These are phyloP conservation scores for Salvia splendens DNA, from an alignment of 257 asterid genomes.

Conservation along the genomic window DNA sequence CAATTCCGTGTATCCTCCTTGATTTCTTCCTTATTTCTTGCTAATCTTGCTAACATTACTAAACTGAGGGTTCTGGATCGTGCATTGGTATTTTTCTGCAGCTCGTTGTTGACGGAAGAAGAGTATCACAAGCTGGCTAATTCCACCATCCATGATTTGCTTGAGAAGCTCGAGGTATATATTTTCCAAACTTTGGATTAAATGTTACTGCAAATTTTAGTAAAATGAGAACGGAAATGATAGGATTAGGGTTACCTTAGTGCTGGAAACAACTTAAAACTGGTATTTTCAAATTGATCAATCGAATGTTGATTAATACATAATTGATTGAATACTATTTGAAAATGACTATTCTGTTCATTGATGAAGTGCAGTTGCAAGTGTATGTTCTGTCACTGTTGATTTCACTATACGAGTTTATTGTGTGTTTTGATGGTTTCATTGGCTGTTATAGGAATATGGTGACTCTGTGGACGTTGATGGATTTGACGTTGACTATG, in stretches of 20 bases:
- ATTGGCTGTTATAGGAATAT: slow-evolving; percentile 58
- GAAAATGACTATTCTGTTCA: no score
- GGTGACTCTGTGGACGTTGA: slow-evolving; percentile 80
- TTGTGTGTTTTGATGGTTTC: slow-evolving; percentile 16
- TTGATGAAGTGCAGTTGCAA: neutral
- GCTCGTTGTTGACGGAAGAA: slow-evolving; percentile 72
- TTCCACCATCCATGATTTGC: slow-evolving; percentile 74
- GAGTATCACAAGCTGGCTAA: slow-evolving; percentile 79
- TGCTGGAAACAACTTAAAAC: neutral
- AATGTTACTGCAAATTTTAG: slow-evolving; percentile 7
- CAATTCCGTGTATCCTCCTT: no score
- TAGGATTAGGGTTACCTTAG: neutral
- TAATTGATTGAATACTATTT: no score
- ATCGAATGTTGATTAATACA: no score
- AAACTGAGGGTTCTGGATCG: slow-evolving; percentile 8
- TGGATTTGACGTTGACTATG: slow-evolving; percentile 83
- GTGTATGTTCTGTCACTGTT: neutral
- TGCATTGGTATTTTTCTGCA: slow-evolving; percentile 40
- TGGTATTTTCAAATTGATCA: neutral
- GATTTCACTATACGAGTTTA: neutral
- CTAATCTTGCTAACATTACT: no score
- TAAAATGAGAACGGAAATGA: slow-evolving; percentile 3
- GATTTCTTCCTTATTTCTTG: no score
- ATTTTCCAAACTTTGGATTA: neutral
- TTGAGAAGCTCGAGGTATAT: slow-evolving; percentile 78